Base-by-base conservation (phyloP, 495 filamentous ascomycete species). In the Articulospora tetracladia region DNA sequence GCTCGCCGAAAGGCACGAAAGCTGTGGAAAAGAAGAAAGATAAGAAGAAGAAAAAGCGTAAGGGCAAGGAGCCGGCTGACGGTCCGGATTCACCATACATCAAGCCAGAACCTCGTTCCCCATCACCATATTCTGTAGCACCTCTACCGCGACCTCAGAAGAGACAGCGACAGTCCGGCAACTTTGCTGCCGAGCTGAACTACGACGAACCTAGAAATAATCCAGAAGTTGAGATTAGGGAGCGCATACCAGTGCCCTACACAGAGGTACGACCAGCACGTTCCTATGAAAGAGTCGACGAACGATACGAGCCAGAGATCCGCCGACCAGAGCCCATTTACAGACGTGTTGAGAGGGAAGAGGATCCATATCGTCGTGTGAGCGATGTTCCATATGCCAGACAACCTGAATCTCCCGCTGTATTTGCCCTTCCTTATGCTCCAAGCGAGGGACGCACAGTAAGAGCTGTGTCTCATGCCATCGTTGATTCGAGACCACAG, bases 71-170 rank as follows among this genome's bases (percentile, higher is more conserved):
- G 3, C 50, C 17, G 44, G 64, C 68, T 70, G 65, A 70, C 63
- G 64, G 70, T 62, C 62, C 78, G 72, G 72, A 65, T 13, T 79
- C 77, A 25, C 79, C 88, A 8, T 83, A 83, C 66, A 92, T 97
- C 68, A 97, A 97, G 68, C 82, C 88, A 61, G 93, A 97, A 70
- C 92, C 92, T 8, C 79, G 87, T 13, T 96, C 92, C 1, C 90
- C 90, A 1, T 91, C 90, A 20, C 90, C 88, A 15, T 77, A 90
- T 52, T 73, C 78, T 48, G 81, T 82, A 57, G 76, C 77, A 30
- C 77, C 74, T 30, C 77, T 76, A 53, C 68, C 75, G 41, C 74
- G 79, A 36, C 79, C 81, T 6, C 68, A 70, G 48, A 83, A 82
- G 62, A 74, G 80, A 46, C 74, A 82, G 48, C 79, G 79, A 60